Conservation (phyloP, 2,329 filamentous ascomycete species). For the Teratosphaeria destructans region DNA sequence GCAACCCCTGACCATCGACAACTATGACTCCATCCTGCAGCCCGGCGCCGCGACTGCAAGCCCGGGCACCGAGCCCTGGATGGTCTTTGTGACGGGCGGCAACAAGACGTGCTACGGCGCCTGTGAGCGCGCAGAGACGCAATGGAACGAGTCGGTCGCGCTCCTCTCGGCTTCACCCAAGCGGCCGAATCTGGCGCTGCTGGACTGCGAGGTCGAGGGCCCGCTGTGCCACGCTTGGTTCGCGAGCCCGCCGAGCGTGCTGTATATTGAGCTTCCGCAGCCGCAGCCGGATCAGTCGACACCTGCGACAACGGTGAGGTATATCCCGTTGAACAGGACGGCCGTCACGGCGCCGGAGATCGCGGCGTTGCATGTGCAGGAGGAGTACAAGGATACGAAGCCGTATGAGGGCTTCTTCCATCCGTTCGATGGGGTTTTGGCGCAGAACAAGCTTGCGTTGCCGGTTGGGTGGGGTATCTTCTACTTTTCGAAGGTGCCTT, state of each 20-base stretch:
- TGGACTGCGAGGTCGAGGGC: slow-evolving; percentile 66
- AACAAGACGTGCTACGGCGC: slow-evolving; percentile 70
- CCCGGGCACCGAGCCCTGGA: slow-evolving; percentile 61
- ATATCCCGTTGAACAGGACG: slow-evolving; percentile 58
- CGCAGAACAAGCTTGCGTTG: slow-evolving; percentile 50
- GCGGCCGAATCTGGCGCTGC: slow-evolving; percentile 55
- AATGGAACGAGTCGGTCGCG: slow-evolving; percentile 39
- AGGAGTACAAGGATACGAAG: slow-evolving; percentile 41
- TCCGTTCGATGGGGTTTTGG: slow-evolving; percentile 60
- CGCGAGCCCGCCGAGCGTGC: slow-evolving; percentile 52
- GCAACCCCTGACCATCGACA: slow-evolving; percentile 52
- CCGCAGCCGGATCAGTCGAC: slow-evolving; percentile 53
- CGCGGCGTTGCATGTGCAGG: slow-evolving; percentile 49
- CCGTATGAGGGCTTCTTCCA: slow-evolving; percentile 61
- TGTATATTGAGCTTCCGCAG: slow-evolving; percentile 52
- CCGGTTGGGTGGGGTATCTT: slow-evolving; percentile 60
- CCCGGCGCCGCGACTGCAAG: slow-evolving; percentile 49
- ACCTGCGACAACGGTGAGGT: slow-evolving; percentile 53
- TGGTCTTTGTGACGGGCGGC: slow-evolving; percentile 61
- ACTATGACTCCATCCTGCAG: slow-evolving; percentile 60
- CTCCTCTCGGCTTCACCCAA: slow-evolving; percentile 52
- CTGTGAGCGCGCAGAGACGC: slow-evolving; percentile 54
- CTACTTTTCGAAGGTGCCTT: slow-evolving; percentile 49
- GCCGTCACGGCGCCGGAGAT: slow-evolving; percentile 56
- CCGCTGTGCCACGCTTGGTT: slow-evolving; percentile 69